Conservation (phyloP, 805 yeast genomes). For the Wickerhamomyces chambardii region DNA sequence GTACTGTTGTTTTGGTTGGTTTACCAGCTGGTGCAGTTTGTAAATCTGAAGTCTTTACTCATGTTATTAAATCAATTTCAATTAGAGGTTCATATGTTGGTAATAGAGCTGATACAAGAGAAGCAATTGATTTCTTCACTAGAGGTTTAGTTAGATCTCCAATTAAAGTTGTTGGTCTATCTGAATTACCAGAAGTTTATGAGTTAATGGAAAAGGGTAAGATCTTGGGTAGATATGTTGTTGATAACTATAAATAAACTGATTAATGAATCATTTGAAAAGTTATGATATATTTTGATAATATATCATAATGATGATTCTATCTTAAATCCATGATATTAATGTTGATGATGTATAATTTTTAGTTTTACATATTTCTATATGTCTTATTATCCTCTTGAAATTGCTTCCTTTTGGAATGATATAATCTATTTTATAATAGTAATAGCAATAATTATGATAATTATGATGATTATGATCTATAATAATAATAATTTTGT, state of each 20-base stretch:
- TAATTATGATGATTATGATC: too few relatives aligned
- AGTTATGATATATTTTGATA: too few relatives aligned
- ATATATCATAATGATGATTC: too few relatives aligned
- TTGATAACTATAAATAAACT: slow-evolving; percentile 58
- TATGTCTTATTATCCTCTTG: too few relatives aligned
- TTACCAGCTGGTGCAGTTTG: slow-evolving; percentile 75
- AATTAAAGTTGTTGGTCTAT: slow-evolving; percentile 67
- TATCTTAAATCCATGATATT: too few relatives aligned
- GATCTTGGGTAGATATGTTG: slow-evolving; percentile 83
- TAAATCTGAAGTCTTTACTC: slow-evolving; percentile 59
- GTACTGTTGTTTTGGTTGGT: slow-evolving; percentile 67
- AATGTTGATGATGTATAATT: too few relatives aligned
- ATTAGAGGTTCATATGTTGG: slow-evolving; percentile 85
- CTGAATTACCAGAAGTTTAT: slow-evolving; percentile 61
- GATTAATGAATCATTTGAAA: neutral
- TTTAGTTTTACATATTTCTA: too few relatives aligned
- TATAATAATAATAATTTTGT: too few relatives aligned
- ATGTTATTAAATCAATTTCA: slow-evolving; percentile 63
- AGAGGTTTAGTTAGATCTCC: slow-evolving; percentile 69
- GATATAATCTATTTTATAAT: too few relatives aligned
- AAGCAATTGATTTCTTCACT: slow-evolving; percentile 67
- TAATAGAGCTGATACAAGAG: slow-evolving; percentile 79
- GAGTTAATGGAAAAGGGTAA: slow-evolving; percentile 76
- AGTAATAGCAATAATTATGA: too few relatives aligned
- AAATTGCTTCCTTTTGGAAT: too few relatives aligned